Percentiles rank a stretch among this genome's conserved stretches.
phyloP scores from a whole-genome alignment of 1,139 yeast genomes.

The Debaryomyces singareniensis region DNA sequence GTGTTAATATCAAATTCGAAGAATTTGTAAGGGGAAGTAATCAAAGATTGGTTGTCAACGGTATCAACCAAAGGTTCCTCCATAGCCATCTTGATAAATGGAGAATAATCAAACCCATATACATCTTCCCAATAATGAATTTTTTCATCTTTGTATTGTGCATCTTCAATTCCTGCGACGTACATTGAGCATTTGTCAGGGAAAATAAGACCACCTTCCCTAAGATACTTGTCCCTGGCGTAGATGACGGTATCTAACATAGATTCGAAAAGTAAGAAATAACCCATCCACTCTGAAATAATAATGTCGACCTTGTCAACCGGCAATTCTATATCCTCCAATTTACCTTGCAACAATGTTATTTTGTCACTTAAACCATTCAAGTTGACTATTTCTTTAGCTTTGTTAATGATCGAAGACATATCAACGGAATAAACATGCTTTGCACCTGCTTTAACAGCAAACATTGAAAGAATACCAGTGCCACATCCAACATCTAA shows the following conservation, averaged over 20 bases:
- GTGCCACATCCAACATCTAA: constrained; percentile 99
- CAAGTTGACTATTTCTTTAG: constrained; percentile 72
- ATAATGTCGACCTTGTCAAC: constrained; percentile 81
- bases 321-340: constrained; percentile 90
- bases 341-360: constrained; percentile 84
- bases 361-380: constrained; percentile 87
- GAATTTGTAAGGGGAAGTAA: constrained; percentile 66
- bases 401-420: constrained; percentile 95
- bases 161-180: constrained; percentile 93
- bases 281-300: constrained; percentile 99
- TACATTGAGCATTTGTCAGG: constrained; percentile 93
- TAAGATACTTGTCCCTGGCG: constrained; percentile 91
- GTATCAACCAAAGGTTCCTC: constrained; percentile 93
- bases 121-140: constrained; percentile 95
- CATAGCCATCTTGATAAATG: constrained; percentile 68
- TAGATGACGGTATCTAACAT: constrained; percentile 95
- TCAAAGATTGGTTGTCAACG: constrained; percentile 72
- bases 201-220: constrained; percentile 81
- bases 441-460: constrained; percentile 96
- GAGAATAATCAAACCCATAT: constrained; percentile 90
- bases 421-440: constrained; percentile 96
- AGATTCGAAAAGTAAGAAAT: constrained; percentile 89
- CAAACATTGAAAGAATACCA: constrained; percentile 95
- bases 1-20: constrained; percentile 87
- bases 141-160: constrained; percentile 87